phyloP scores from a whole-genome alignment of 495 filamentous ascomycete genomes.

The Penicillium desertorum region DNA sequence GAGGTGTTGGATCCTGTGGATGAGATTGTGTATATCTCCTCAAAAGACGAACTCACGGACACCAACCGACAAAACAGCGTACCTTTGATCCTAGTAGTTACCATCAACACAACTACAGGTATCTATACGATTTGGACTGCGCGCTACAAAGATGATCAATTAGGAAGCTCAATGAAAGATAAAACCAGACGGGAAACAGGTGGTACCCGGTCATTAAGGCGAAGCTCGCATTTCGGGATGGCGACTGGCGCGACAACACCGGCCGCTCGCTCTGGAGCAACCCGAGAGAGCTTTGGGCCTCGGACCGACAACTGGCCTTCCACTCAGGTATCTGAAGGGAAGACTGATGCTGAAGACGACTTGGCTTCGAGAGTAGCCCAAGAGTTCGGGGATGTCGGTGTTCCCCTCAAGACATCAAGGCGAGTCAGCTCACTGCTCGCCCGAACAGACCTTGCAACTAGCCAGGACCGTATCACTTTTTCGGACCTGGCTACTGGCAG shows the following conservation, averaged over 20 bases:
- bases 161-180: slow-evolving; percentile 50
- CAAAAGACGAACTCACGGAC: slow-evolving; percentile 50
- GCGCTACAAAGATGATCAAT: slow-evolving; percentile 60
- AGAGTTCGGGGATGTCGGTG: slow-evolving; percentile 66
- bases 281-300: slow-evolving; percentile 59
- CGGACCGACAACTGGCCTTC: slow-evolving; percentile 33
- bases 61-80: slow-evolving; percentile 15
- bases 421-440: slow-evolving; percentile 91
- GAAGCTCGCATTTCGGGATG: slow-evolving; percentile 84
- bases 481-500: slow-evolving; percentile 61
- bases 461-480: slow-evolving; percentile 72
- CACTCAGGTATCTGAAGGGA: slow-evolving; percentile 20
- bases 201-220: slow-evolving; percentile 62
- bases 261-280: slow-evolving; percentile 46
- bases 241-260: slow-evolving; percentile 81
- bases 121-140: slow-evolving; percentile 79
- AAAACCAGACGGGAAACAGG: slow-evolving; percentile 49
- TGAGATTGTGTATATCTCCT: slow-evolving; percentile 76
- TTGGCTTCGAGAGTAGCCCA: slow-evolving; percentile 74
- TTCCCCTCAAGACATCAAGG: slow-evolving; percentile 71
- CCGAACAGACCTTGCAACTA: slow-evolving; percentile 79
- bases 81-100: slow-evolving; percentile 75
- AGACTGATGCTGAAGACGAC: slow-evolving; percentile 52
- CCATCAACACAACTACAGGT: slow-evolving; percentile 68
- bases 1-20: slow-evolving; percentile 65